Evolutionary conservation across 2,329 filamentous ascomycete genomes (phyloP).

Genomic region (Colletotrichum echinochloae): DNA sequence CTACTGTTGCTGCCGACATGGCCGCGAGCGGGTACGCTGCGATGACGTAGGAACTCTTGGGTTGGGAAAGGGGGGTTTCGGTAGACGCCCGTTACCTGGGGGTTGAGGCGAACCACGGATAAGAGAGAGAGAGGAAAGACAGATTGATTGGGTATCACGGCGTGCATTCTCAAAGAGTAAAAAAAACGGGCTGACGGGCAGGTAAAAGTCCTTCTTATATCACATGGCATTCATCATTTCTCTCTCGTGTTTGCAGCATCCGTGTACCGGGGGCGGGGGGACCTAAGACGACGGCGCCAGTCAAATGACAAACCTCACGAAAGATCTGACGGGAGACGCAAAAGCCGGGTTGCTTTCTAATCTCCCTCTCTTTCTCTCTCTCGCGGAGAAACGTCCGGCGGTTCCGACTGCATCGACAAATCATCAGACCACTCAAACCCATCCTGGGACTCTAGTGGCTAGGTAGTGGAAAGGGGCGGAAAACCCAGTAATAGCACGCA

Average conservation of each 20-base stretch:
- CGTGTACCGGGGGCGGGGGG: neutral
- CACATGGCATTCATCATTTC: neutral
- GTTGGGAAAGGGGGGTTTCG: neutral
- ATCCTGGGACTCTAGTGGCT: conserved; percentile 1
- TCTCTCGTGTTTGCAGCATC: neutral
- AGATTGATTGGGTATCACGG: conserved; percentile 20
- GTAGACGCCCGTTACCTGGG: too few relatives aligned
- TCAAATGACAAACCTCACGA: neutral
- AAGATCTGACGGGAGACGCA: conserved; percentile 32
- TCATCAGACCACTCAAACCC: conserved; percentile 20
- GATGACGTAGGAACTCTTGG: conserved; percentile 4
- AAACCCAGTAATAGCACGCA: too few relatives aligned
- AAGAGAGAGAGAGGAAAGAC: neutral
- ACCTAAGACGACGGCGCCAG: conserved; percentile 4
- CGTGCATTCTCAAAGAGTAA: neutral
- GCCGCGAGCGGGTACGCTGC: neutral
- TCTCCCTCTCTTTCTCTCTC: conserved; percentile 10
- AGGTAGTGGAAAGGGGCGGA: too few relatives aligned
- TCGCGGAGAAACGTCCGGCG: conserved; percentile 14
- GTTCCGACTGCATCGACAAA: conserved; percentile 23
- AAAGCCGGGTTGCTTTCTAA: conserved; percentile 34
- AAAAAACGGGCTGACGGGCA: conserved; percentile 8
- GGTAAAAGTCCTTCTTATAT: conserved; percentile 6
- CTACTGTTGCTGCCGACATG: conserved; percentile 28
- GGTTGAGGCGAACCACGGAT: neutral